These are phyloP conservation scores for Bryum argenteum DNA, from an alignment of 225 moss, liverwort and hornwort species.

Conservation along the genomic window DNA sequence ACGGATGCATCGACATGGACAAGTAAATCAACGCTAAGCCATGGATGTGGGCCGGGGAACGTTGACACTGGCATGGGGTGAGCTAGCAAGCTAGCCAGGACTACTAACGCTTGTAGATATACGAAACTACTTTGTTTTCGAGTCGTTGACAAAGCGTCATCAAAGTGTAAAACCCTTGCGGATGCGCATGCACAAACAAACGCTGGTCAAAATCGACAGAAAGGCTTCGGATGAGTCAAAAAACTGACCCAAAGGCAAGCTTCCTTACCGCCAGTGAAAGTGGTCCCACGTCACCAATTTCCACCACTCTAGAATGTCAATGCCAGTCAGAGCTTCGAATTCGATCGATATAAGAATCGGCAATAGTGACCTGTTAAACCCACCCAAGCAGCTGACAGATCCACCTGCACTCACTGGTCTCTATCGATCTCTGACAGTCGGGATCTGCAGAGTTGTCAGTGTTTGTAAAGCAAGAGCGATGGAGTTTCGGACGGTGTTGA, in stretches of 20 bases:
- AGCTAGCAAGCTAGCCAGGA: neutral
- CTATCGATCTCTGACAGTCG: neutral
- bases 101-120: neutral
- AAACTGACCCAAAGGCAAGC: conserved; percentile 26
- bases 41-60: too few relatives aligned
- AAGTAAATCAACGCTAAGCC: neutral
- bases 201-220: neutral
- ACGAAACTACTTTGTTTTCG: neutral
- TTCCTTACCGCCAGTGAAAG: neutral
- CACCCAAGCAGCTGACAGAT: neutral
- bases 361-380: too few relatives aligned
- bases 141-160: conserved; percentile 25
- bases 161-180: neutral
- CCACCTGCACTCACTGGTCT: too few relatives aligned
- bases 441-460: neutral
- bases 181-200: neutral
- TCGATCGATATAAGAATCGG: conserved; percentile 10
- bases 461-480: neutral
- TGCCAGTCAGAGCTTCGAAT: neutral
- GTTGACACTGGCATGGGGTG: conserved; percentile 8
- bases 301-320: neutral
- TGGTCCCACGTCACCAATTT: conserved; percentile 18
- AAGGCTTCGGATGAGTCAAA: conserved; percentile 12
- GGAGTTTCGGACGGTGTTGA: conserved; percentile 16
- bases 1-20: neutral